These are phyloP conservation scores for Raffaelea deltoideospora DNA, from an alignment of 2,329 filamentous ascomycete genomes.

Conservation along the genomic window DNA sequence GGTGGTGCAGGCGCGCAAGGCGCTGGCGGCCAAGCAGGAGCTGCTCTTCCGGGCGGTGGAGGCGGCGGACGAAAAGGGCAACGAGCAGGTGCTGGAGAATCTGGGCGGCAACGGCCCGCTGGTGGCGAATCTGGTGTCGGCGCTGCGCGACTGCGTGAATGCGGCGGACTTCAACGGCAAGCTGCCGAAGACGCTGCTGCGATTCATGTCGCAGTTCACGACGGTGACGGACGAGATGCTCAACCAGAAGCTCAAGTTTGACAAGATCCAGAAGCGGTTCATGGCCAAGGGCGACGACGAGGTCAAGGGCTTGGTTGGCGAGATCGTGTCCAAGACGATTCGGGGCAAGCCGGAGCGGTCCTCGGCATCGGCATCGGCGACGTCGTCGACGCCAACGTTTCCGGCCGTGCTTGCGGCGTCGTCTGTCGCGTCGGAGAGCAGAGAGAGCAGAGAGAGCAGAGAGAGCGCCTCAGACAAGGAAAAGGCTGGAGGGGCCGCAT, in stretches of 20 bases:
- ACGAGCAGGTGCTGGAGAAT: conserved; percentile 40
- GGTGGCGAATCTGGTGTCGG: conserved; percentile 37
- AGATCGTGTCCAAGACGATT: conserved; percentile 26
- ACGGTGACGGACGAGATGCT: conserved; percentile 45
- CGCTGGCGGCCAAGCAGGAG: conserved; percentile 29
- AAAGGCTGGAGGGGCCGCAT: too few species aligned
- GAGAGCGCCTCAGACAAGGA: too few species aligned
- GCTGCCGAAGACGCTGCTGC: conserved; percentile 38
- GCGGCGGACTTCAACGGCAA: conserved; percentile 35
- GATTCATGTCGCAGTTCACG: conserved; percentile 45
- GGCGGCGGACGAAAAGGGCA: conserved; percentile 37
- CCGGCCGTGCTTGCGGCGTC: background rate
- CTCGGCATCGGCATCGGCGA: background rate
- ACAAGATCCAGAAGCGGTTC: conserved; percentile 47
- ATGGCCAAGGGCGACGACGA: conserved; percentile 50
- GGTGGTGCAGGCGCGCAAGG: conserved; percentile 22
- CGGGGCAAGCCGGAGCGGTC: conserved; percentile 16
- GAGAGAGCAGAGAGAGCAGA: too few species aligned
- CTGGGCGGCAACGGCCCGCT: conserved; percentile 42
- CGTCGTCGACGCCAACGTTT: background rate
- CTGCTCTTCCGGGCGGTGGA: conserved; percentile 36
- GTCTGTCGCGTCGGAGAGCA: too few species aligned
- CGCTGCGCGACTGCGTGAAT: conserved; percentile 38
- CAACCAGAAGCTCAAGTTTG: conserved; percentile 49
- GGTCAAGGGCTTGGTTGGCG: conserved; percentile 43